Percentiles rank a stretch among this genome's conserved stretches.
These are phyloP conservation scores for Xylaria curta DNA, from an alignment of 495 filamentous ascomycete genomes.

Conservation along the genomic window DNA sequence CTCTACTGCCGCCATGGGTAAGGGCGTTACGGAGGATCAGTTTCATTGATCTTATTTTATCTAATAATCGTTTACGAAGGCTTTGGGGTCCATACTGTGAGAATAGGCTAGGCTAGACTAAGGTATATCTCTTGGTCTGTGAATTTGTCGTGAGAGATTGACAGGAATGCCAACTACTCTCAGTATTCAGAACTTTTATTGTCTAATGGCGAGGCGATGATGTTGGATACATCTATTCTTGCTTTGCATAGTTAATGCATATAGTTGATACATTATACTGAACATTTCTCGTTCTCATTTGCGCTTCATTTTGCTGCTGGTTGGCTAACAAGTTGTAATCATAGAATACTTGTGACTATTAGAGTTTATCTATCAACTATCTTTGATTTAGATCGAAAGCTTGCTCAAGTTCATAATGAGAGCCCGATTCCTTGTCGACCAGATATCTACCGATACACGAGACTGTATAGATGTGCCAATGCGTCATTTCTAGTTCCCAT, in stretches of 20 bases:
- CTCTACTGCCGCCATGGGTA: slow-evolving; percentile 92
- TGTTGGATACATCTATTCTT: not conserved
- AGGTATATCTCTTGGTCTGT: too few species aligned
- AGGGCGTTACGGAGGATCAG: slow-evolving; percentile 97
- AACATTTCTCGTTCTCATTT: not conserved
- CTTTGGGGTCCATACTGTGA: not conserved
- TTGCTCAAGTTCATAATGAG: not conserved
- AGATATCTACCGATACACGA: not conserved
- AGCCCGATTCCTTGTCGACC: not conserved
- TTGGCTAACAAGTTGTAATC: not conserved
- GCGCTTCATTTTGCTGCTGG: not conserved
- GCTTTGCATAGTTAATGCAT: not conserved
- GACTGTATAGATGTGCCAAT: not conserved
- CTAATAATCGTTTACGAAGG: not conserved
- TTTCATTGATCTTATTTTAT: slow-evolving; percentile 58
- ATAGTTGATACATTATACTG: not conserved
- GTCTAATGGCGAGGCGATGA: not conserved
- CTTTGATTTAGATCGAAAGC: not conserved
- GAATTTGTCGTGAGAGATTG: not conserved
- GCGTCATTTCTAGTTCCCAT: slow-evolving; percentile 1
- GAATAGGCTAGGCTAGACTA: not conserved
- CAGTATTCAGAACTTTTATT: not conserved
- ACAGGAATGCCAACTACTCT: not conserved
- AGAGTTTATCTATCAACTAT: not conserved
- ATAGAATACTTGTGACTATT: not conserved